Evolutionary conservation across 176 grass and related monocot species (phyloP), one percentile per base, ranked within the genome.

Genomic region (Bonia amplexicaulis): DNA sequence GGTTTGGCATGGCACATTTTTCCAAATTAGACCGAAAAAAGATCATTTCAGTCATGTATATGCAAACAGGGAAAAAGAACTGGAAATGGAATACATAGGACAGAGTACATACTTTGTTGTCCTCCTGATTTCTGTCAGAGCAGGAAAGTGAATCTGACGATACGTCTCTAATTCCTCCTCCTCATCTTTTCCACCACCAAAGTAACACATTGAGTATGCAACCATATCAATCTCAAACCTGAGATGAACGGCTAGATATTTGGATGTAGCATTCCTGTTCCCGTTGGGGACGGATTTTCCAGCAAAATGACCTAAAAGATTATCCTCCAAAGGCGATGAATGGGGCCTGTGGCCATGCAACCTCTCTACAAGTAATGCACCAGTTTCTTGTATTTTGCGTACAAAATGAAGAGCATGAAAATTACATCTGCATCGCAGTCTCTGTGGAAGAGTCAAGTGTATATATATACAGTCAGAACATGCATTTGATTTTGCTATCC

Each of bases 161-260:
- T 92, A 98, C 23, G 57, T 84, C 71, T 98, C 96, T 75, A 98
- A 79, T 82, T 98, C 96, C 42, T 94, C 90, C 86, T 92, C 91
- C 88, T 98, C 96, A 63, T 98, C 88, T 88, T 93, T 95, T 64
- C 96, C 96, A 71, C 96, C 96, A 81, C 96, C 96, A 92, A 98
- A 98, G 78, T 98, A 92, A 88, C 96, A 98, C 88, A 98, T 86
- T 52, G 96, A 95, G 81, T 98, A 98, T 61, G 96, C 93, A 41
- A 91, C 96, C 96, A 98, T 98, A 87, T 98, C 96, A 73, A 95
- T 94, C 80, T 98, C 96, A 89, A 98, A 98, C 61, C 96, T 87
- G 73, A 98, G 91, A 82, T 98, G 96, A 69, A 98, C 85, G 74
- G 96, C 91, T 78, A 98, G 86, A 81, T 98, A 98, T 90, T 81